These are phyloP conservation scores for Pichia nakasei DNA, from an alignment of 805 yeast species.

Conservation along the genomic window DNA sequence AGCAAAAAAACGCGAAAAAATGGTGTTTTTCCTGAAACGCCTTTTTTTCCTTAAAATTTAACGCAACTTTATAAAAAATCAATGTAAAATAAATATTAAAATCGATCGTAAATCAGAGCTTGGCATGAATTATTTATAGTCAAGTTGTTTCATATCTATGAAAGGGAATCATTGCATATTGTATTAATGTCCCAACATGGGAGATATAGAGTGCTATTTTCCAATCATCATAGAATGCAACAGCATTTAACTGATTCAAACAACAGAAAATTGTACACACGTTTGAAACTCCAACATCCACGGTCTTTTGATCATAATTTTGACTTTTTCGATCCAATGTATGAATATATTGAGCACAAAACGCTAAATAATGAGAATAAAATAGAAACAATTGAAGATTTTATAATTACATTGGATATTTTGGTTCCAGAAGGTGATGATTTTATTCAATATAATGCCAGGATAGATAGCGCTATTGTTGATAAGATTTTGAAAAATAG, in stretches of 20 bases:
- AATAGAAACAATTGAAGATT: too few species aligned
- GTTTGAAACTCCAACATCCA: not conserved
- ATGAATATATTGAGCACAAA: not conserved
- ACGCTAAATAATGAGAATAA: too few species aligned
- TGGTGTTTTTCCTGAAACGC: too few species aligned
- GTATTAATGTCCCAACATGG: not conserved
- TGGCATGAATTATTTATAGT: too few species aligned
- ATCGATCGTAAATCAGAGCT: too few species aligned
- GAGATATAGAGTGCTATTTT: not conserved
- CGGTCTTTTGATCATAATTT: too few species aligned
- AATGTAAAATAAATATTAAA: too few species aligned
- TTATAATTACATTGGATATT: not conserved
- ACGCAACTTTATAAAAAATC: too few species aligned
- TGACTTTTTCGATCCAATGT: not conserved
- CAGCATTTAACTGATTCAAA: too few species aligned
- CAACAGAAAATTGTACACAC: not conserved
- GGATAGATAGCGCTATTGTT: not conserved
- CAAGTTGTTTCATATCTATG: too few species aligned
- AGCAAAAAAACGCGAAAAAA: not conserved
- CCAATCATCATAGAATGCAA: not conserved
- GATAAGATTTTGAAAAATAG: not conserved
- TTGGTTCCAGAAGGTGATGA: not conserved
- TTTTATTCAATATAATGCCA: conserved; percentile 5
- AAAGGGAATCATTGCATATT: too few species aligned
- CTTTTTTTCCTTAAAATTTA: too few species aligned